Base-by-base conservation (phyloP, 2,329 filamentous ascomycete species). In the Colletotrichum noveboracense region DNA sequence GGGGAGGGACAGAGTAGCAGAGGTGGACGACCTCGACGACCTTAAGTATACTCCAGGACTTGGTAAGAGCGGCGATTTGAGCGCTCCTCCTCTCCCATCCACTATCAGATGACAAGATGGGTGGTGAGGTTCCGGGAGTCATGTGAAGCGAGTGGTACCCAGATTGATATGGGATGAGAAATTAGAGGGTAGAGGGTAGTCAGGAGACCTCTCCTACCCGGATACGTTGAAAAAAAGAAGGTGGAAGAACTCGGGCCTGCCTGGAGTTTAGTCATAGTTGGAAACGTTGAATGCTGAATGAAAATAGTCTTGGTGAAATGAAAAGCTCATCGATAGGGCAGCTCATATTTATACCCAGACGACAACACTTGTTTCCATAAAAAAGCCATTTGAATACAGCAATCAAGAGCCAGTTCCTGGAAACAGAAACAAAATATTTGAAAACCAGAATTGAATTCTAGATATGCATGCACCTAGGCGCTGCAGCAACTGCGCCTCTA, bases 81-180 rank as follows among this genome's bases (percentile, higher is more conserved):
- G 16, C 8, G 38, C 38, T 6, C 18, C 2, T 43, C 18, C 18
- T 5, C 38, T n/a, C 38, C 5, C 10, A 9, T n/a, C 8, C 43
- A 48, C 6, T 10, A 21, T 48, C 43, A 13, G 43, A 48, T 21
- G 43, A 48, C 43, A 48, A 3, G 18, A 3, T 21, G 18, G 43
- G 18, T 13, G 43, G n/a, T 48, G n/a, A 21, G n/a, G 18, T n/a
- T 4, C 6, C 0, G 0, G 18, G 0, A 21, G 43, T 48, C 43
- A 48, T 0, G 43, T 48, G 43, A 1, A 48, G 43, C 0, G n/a
- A 0, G 1, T 0, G 6, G 9, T 0, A 21, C 10, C 43, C 0
- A 21, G 18, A 7, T 48, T 48, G 1, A 21, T 7, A 48, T 48
- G 43, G 43, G 43, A 48, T 48, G 43, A 48, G 10, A 48, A n/a